Conservation (phyloP, 2,329 filamentous ascomycete genomes). For the Helicocarpus griseus region DNA sequence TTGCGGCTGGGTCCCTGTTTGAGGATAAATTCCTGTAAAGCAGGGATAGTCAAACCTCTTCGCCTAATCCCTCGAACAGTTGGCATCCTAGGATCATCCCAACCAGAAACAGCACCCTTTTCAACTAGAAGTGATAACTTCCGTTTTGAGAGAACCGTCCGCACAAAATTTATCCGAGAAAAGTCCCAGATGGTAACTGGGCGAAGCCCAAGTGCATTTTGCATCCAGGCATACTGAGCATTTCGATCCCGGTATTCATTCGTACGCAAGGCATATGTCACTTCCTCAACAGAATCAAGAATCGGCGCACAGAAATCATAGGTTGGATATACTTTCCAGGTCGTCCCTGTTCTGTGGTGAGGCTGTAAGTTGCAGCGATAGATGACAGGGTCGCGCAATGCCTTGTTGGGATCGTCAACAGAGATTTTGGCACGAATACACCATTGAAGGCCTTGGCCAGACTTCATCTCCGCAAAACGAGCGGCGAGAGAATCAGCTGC, state of each 20-base stretch:
- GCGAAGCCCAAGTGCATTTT: conserved; percentile 23
- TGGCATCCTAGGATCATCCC: conserved; percentile 31
- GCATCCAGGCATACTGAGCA: conserved; percentile 29
- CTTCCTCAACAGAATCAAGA: conserved; percentile 46
- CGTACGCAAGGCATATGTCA: conserved; percentile 50
- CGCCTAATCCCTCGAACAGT: conserved; percentile 28
- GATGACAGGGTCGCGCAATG: conserved; percentile 83
- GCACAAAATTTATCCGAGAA: conserved; percentile 29
- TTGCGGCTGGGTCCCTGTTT: conserved; percentile 42
- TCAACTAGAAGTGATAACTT: conserved; percentile 29
- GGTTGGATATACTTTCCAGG: conserved; percentile 51
- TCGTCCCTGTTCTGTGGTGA: conserved; percentile 47
- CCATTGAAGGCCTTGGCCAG: conserved; percentile 63
- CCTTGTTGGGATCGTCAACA: conserved; percentile 76
- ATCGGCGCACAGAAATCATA: conserved; percentile 52
- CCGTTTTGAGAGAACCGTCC: conserved; percentile 28
- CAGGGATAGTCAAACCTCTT: conserved; percentile 29
- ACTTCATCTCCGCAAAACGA: conserved; percentile 81
- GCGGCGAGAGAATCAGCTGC: conserved; percentile 69
- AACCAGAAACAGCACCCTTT: conserved; percentile 25
- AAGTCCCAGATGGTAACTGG: conserved; percentile 28
- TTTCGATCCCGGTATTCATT: conserved; percentile 40
- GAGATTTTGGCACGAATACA: conserved; percentile 84
- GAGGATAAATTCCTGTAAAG: conserved; percentile 36
- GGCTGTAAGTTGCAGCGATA: conserved; percentile 67